These are phyloP conservation scores for Actinidia arguta DNA, from an alignment of 179 eudicot genomes.

Conservation along the genomic window DNA sequence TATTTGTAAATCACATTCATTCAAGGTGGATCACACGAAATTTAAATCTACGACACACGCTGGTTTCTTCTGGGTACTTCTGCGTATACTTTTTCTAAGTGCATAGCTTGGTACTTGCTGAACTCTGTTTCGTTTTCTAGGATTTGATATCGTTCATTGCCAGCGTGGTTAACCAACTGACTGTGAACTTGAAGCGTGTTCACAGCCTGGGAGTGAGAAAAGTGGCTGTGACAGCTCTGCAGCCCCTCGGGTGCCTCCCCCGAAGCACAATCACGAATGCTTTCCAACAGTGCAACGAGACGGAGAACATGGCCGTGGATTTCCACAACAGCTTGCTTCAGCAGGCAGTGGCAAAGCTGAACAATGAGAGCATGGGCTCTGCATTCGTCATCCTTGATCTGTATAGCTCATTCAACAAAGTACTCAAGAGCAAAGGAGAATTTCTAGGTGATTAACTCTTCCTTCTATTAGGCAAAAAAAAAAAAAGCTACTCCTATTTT, in stretches of 20 bases:
- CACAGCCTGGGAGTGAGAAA: slow-evolving; percentile 59
- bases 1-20: too few species aligned
- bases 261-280: slow-evolving; percentile 34
- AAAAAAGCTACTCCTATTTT: not conserved
- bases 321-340: slow-evolving; percentile 63
- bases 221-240: slow-evolving; percentile 57
- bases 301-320: slow-evolving; percentile 45
- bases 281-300: slow-evolving; percentile 59
- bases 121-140: slow-evolving; percentile 6
- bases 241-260: slow-evolving; percentile 86
- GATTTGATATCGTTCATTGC: slow-evolving; percentile 50
- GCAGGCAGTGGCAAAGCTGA: slow-evolving; percentile 53
- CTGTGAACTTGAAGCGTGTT: slow-evolving; percentile 49
- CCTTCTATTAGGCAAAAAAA: not conserved
- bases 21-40: too few species aligned
- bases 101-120: too few species aligned
- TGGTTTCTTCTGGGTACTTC: too few species aligned
- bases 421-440: slow-evolving; percentile 36
- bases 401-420: slow-evolving; percentile 46
- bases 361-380: slow-evolving; percentile 38
- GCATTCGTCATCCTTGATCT: slow-evolving; percentile 58
- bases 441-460: slow-evolving; percentile 32
- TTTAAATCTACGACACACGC: too few species aligned
- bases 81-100: too few species aligned
- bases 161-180: slow-evolving; percentile 58